A percentile compares a stretch with the other conserved stretches of the same genome.
phyloP scores from a whole-genome alignment of 1,139 yeast genomes.

The Geotrichum fermentans region DNA sequence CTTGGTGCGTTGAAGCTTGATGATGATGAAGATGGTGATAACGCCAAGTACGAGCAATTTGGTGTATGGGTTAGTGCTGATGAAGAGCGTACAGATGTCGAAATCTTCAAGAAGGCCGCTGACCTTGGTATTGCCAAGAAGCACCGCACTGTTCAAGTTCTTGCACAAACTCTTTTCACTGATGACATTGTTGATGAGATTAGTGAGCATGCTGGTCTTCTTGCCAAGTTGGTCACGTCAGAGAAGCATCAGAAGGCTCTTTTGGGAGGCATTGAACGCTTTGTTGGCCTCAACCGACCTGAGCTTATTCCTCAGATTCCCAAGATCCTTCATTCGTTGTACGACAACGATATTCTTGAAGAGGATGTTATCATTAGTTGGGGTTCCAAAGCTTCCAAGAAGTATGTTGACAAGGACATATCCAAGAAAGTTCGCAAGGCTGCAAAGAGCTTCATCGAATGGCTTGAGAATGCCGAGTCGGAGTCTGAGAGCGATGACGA shows the following conservation, averaged over 20 bases:
- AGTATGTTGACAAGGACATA: slow-evolving; percentile 85
- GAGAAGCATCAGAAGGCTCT: slow-evolving; percentile 73
- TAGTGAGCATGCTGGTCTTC: slow-evolving; percentile 71
- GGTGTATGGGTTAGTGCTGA: slow-evolving; percentile 75
- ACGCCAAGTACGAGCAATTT: slow-evolving; percentile 55
- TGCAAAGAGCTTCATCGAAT: slow-evolving; percentile 88
- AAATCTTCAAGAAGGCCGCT: slow-evolving; percentile 81
- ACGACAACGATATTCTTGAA: slow-evolving; percentile 75
- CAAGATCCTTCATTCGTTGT: slow-evolving; percentile 71
- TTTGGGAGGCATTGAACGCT: slow-evolving; percentile 93
- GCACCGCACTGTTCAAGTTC: slow-evolving; percentile 79
- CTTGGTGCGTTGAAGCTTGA: slow-evolving; percentile 42
- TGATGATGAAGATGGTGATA: slow-evolving; percentile 39
- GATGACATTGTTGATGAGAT: slow-evolving; percentile 72
- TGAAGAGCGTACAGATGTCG: slow-evolving; percentile 74
- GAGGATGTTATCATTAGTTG: slow-evolving; percentile 78
- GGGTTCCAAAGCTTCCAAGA: slow-evolving; percentile 91
- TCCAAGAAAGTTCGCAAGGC: slow-evolving; percentile 94
- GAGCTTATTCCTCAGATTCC: slow-evolving; percentile 72
- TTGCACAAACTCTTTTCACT: slow-evolving; percentile 85
- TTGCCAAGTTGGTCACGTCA: slow-evolving; percentile 66
- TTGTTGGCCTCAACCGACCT: slow-evolving; percentile 77
- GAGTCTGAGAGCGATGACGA: slow-evolving; percentile 49
- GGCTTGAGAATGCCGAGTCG: slow-evolving; percentile 94
- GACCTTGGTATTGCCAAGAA: slow-evolving; percentile 71